phyloP scores from a whole-genome alignment of 2,329 filamentous ascomycete species.

The Thermoascus crustaceus region DNA sequence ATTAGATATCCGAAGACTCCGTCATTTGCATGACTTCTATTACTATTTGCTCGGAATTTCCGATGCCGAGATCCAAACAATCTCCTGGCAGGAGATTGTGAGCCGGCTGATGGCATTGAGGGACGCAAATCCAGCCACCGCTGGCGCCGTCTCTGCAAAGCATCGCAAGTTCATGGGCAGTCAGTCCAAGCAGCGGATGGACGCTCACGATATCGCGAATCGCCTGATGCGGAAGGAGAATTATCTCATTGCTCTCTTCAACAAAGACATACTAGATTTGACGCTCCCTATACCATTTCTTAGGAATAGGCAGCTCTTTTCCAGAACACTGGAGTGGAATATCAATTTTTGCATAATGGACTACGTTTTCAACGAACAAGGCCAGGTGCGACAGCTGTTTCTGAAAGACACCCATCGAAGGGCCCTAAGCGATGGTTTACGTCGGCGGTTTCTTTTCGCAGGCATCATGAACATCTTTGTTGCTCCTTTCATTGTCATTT shows the following conservation, averaged over 20 bases:
- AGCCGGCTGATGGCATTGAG: slow-evolving; percentile 74
- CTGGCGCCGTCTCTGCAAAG: slow-evolving; percentile 50
- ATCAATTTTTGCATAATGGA: slow-evolving; percentile 84
- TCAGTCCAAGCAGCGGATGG: slow-evolving; percentile 86
- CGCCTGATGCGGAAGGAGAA: slow-evolving; percentile 94
- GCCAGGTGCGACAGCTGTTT: slow-evolving; percentile 79
- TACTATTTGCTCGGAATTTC: slow-evolving; percentile 73
- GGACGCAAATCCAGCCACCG: slow-evolving; percentile 82
- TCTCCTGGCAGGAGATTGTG: slow-evolving; percentile 89
- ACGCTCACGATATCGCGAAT: slow-evolving; percentile 95
- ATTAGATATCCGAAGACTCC: slow-evolving; percentile 63
- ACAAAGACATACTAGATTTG: slow-evolving; percentile 88
- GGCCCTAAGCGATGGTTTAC: slow-evolving; percentile 68
- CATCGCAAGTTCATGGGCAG: slow-evolving; percentile 61
- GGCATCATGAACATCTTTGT: slow-evolving; percentile 80
- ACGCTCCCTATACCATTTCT: slow-evolving; percentile 80
- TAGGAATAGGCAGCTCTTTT: slow-evolving; percentile 71
- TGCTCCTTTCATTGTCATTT: slow-evolving; percentile 79
- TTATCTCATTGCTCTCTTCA: slow-evolving; percentile 92
- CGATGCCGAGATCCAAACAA: slow-evolving; percentile 80
- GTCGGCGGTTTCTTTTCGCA: slow-evolving; percentile 69
- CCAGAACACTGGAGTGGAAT: slow-evolving; percentile 85
- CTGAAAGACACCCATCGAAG: slow-evolving; percentile 74
- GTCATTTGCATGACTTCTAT: slow-evolving; percentile 79
- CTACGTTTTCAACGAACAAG: slow-evolving; percentile 83